phyloP scores from a whole-genome alignment of 2,329 filamentous ascomycete genomes.

The Diaporthe nobilis region DNA sequence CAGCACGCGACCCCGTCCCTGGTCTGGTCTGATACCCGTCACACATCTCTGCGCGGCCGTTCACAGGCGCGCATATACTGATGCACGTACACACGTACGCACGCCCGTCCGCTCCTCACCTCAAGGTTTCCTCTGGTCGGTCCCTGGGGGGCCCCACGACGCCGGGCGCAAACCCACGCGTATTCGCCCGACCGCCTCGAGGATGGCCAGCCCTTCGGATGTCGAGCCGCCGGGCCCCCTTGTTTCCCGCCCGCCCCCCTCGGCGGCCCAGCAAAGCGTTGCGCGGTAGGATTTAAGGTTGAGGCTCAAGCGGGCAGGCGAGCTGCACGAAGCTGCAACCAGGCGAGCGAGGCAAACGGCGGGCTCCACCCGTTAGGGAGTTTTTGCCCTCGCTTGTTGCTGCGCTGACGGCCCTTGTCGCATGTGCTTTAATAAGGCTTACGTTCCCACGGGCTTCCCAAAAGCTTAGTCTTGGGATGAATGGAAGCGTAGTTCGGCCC shows the following conservation, averaged over 20 bases:
- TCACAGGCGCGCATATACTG: not conserved
- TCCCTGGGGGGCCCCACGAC: not conserved
- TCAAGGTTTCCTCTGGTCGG: not conserved
- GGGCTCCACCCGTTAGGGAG: not conserved
- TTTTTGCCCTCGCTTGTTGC: not conserved
- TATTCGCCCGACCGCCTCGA: not conserved
- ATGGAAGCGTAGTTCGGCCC: not conserved
- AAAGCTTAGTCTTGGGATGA: conserved; percentile 14
- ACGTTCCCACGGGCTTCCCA: not conserved
- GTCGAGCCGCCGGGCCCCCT: not conserved
- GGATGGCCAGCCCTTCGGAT: not conserved
- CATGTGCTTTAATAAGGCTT: not conserved
- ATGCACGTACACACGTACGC: not conserved
- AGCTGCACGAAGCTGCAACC: conserved; percentile 8
- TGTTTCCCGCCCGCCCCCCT: not conserved
- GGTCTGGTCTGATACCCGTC: conserved; percentile 14
- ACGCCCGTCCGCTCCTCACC: not conserved
- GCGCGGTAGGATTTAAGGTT: conserved; percentile 30
- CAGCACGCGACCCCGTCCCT: not conserved
- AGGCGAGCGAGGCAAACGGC: not conserved
- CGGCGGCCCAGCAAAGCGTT: not conserved
- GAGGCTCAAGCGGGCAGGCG: conserved; percentile 33
- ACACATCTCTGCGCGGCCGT: not conserved
- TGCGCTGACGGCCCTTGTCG: not conserved
- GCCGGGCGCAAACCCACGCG: conserved; percentile 15